Conservation (phyloP, 257 asterid genomes). For the Paraleonurus japonicus region DNA sequence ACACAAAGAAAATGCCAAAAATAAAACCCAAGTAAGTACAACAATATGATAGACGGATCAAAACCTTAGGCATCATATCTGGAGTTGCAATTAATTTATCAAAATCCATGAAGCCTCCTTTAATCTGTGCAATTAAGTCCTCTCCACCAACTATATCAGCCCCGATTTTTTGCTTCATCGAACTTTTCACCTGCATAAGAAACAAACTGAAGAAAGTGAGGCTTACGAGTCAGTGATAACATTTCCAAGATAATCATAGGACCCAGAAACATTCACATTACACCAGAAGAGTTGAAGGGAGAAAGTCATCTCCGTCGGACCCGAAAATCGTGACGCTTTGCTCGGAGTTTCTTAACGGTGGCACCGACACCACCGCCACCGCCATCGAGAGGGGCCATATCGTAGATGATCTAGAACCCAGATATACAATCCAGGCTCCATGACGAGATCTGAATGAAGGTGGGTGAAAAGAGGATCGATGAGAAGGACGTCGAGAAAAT, state of each 20-base stretch:
- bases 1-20: background rate
- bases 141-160: constrained; percentile 98
- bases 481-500: constrained; percentile 76
- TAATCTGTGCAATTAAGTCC: constrained; percentile 84
- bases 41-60: background rate
- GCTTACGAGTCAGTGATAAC: constrained; percentile 5
- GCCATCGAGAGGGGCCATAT: constrained; percentile 89
- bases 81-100: constrained; percentile 97
- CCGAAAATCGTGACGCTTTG: constrained; percentile 71
- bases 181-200: constrained; percentile 79
- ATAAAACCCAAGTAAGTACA: background rate
- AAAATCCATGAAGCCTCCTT: constrained; percentile 94
- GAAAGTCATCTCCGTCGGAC: constrained; percentile 64
- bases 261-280: background rate
- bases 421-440: constrained; percentile 47
- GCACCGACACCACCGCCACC: constrained; percentile 92
- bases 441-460: constrained; percentile 53
- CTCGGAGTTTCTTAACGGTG: constrained; percentile 88
- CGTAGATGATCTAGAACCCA: constrained; percentile 66
- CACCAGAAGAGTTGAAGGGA: constrained; percentile 43
- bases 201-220: constrained; percentile 34
- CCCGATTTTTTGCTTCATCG: constrained; percentile 97
- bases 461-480: constrained; percentile 56
- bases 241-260: background rate
- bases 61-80: constrained; percentile 99